These are phyloP conservation scores for Solanum tacnaense DNA, from an alignment of 257 asterid genomes.

Conservation along the genomic window DNA sequence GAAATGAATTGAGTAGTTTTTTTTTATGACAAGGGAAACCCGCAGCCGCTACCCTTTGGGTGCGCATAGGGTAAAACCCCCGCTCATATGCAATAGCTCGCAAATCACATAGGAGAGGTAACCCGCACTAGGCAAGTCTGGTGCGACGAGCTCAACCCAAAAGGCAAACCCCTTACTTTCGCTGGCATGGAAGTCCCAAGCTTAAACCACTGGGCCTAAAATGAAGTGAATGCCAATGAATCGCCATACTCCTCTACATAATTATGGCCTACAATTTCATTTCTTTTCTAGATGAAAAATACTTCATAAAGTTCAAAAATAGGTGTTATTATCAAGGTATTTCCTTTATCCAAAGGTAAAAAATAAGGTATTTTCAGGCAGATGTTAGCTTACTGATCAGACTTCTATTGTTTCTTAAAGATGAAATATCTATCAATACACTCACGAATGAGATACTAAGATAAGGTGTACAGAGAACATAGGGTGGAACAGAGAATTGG, in stretches of 20 bases:
- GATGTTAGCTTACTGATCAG: neutral
- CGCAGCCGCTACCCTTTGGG: too few relatives aligned
- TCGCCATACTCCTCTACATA: neutral
- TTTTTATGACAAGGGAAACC: too few relatives aligned
- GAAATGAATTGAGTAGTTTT: neutral
- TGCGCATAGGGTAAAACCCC: too few relatives aligned
- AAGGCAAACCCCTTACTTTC: too few relatives aligned
- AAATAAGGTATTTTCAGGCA: neutral
- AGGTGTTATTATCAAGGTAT: neutral
- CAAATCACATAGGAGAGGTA: too few relatives aligned
- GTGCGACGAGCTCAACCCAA: too few relatives aligned
- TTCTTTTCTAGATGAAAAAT: neutral
- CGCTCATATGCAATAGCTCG: too few relatives aligned
- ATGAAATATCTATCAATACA: neutral
- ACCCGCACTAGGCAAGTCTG: too few relatives aligned
- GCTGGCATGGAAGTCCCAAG: too few relatives aligned
- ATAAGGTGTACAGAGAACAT: neutral
- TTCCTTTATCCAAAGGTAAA: neutral
- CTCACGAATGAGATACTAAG: neutral
- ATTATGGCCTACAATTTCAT: neutral
- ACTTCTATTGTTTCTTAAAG: neutral
- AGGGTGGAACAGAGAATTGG: neutral
- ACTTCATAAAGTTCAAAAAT: neutral
- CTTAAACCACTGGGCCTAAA: too few relatives aligned
- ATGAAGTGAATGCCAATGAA: neutral